Base-by-base conservation (phyloP, 1,139 yeast species). In the Saccharomycopsis hybrid region DNA sequence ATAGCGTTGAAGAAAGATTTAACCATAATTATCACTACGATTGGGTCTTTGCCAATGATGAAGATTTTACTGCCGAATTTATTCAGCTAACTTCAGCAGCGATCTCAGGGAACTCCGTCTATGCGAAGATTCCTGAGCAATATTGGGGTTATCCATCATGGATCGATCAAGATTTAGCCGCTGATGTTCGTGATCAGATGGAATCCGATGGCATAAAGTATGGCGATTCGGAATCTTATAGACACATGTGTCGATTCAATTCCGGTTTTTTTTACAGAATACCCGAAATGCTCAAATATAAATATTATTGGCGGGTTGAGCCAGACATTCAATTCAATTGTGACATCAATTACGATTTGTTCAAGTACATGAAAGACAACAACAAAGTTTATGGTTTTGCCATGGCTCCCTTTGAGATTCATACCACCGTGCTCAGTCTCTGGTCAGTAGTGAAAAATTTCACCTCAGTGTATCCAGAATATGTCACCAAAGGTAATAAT, bases 41-140 rank as follows among this genome's bases (percentile, higher is more conserved):
- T 56, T 80, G 85, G 85, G 77, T 78, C 11, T 79, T 79, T 60
- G 67, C 78, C 54, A 79, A 80, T 61, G 80, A 79, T 57, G 79
- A 73, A 48, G 77, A 74, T 13, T 79, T 79, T 57, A 62, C 67
- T 42, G 67, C 68, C 1, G 71, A 72, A 43, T 78, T 79, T 60
- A 69, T 65, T 44, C 61, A 61, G 18, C 54, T 63, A 9, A 69
- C 76, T 11, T 47, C 68, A 13, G 61, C 65, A n/a, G 58, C 71
- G 27, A 74, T 78, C 8, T 74, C 83, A 11, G 90, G 90, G 5
- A 68, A 62, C 5, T 73, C 81, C 42, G 71, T 73, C 57, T 84
- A 77, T 59, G 89, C 85, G 1, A 56, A 68, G 29, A 76, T 83
- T 41, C 84, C 85, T 2, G 51, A 62, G 46, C 80, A 78, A 54